Evolutionary conservation across 2,329 filamentous ascomycete genomes (phyloP), one percentile per base, ranked within the genome.

Genomic region (Aspergillus arachidicola): DNA sequence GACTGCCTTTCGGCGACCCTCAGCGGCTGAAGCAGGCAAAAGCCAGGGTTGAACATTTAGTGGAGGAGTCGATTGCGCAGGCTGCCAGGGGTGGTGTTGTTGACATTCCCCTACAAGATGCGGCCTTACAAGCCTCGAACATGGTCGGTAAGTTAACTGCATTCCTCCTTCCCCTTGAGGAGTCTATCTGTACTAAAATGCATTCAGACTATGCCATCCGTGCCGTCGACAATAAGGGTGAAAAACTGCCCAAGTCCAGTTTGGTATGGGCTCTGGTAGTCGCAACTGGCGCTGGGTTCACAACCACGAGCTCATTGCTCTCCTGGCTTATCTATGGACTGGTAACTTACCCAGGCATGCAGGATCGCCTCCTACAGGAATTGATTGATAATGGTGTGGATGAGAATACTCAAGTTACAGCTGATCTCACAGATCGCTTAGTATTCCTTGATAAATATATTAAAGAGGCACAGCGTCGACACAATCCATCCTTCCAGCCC

Each of bases 401-500:
- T 41, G 79, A 81, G 14, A 69, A 81, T 21, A 85, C 79, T 0
- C 70, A 81, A 41, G 75, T 83, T 28, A 83, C 82, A 0, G 75
- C 82, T 0, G 85, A 86, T 11, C 64, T 83, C 3, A 82, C 81
- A 2, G 75, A 81, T 57, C 75, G 78, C 50, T 79, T 89, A 6
- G 69, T 76, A 2, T 87, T 83, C 58, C 68, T 71, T 1, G 72
- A 76, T 43, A 73, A 75, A 16, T 73, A 66, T n/a, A 69, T 89
- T 78, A 88, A 89, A 73, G 87, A 89, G 71, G 86, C 82, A 0
- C 86, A 87, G 71, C 82, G 87, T 2, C 78, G 79, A 3, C 86
- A 89, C 76, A 88, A 86, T 73, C 84, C 87, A 0, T 86, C 85
- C 0, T 89, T 84, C 76, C 87, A 89, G 68, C 85, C 87, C 0